Base-by-base conservation (phyloP, 768 basidiomycete genomes). In the Leccinum imitatum region DNA sequence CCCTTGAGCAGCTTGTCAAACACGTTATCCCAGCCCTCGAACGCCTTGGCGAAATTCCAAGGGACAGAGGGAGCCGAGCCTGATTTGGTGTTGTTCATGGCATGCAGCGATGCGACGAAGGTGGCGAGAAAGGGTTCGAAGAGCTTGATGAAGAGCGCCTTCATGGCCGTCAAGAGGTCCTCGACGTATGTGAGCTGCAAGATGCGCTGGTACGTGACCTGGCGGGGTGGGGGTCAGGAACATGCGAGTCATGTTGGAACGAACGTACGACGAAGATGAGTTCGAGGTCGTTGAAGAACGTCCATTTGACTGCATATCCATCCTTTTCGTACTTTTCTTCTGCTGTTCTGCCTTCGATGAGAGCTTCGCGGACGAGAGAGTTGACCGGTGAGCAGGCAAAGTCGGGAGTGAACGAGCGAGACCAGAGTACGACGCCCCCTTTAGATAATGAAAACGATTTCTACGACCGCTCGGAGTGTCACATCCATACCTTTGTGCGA, bases 121-220 rank as follows among this genome's bases (percentile, higher is more conserved):
- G 89, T 82, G 7, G 88, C 78, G 27, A 98, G 77, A 72, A 94
- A 89, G 0, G 93, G 92, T 64, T 90, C 84, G 67, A 93, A 97
- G 59, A 91, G 82, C 70, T 92, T 87, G 65, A 96, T 77, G 70
- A 98, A 99, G 50, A 96, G 80, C 0, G 85, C 77, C 69, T 93
- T 94, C 67, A 95, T 81, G 5, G 90, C 84, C 13, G 77, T 76
- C 25, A 99, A 81, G 19, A 99, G 86, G 48, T 93, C 91, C 1
- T 95, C 93, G 58, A 97, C 89, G 70, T 98, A 98, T 9, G 94
- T 88, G 39, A 99, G 82, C 61, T 96, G 95, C 17, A 99, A 82
- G 60, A 99, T 93, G 58, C 95, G 91, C 70, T 97, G 95, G 78
- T 97, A 98, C 41, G 95, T 93, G 56, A 96, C 94, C 94, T 96